Conservation (phyloP, 768 basidiomycete species). For the Daedalea quercina region DNA sequence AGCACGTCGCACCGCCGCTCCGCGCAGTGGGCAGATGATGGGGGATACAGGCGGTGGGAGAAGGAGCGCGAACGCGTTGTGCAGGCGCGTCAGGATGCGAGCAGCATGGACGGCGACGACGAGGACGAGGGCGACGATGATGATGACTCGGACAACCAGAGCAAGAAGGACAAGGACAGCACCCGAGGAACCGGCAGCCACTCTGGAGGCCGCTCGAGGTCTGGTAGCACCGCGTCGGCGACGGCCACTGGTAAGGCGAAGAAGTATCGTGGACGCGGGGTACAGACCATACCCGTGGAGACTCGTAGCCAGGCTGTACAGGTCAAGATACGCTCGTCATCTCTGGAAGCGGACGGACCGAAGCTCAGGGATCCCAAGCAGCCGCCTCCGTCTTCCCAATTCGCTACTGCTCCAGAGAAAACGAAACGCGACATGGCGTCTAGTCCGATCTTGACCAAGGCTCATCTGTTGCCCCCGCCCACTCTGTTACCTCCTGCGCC, state of each 20-base stretch:
- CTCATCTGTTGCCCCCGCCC: conserved; percentile 3
- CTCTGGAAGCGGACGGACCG: conserved; percentile 7
- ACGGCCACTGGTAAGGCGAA: conserved; percentile 34
- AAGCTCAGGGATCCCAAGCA: conserved; percentile 7
- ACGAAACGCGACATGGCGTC: conserved; percentile 11
- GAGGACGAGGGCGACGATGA: conserved; percentile 66
- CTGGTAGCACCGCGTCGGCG: conserved; percentile 28
- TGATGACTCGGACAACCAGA: conserved; percentile 20
- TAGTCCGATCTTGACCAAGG: neutral
- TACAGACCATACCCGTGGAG: conserved; percentile 60
- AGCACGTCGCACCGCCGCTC: neutral
- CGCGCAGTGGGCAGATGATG: conserved; percentile 20
- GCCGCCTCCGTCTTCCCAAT: neutral
- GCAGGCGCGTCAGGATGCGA: conserved; percentile 55
- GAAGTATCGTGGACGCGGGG: conserved; percentile 60
- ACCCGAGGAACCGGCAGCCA: conserved; percentile 23
- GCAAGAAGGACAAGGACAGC: neutral
- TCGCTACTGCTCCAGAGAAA: neutral
- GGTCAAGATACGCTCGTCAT: conserved; percentile 28
- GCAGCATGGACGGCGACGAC: conserved; percentile 77
- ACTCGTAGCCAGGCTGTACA: conserved; percentile 54
- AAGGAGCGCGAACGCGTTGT: conserved; percentile 35
- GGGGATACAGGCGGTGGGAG: conserved; percentile 23
- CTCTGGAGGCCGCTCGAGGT: conserved; percentile 13
- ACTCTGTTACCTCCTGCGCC: conserved; percentile 18